Conservation (phyloP, 805 yeast species). For the Myxozyma melibiosi region DNA sequence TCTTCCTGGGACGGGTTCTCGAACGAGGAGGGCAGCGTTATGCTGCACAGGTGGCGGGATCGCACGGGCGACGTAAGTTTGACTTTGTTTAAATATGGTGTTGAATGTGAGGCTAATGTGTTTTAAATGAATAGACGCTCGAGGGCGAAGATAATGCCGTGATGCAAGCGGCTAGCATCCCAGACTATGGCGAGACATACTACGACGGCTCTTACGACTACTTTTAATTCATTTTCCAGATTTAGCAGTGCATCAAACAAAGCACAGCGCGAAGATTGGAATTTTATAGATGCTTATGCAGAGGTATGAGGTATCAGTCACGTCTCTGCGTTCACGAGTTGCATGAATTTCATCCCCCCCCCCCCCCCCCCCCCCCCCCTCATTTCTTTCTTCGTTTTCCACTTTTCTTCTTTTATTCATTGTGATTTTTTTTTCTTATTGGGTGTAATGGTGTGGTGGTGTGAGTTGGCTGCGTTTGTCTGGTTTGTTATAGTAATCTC, state of each 20-base stretch:
- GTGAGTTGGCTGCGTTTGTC: too few species aligned
- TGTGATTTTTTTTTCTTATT: neutral
- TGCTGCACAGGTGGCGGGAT: constrained; percentile 30
- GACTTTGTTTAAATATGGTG: neutral
- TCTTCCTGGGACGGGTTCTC: constrained; percentile 30
- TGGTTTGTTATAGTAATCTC: too few species aligned
- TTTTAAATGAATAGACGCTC: constrained; percentile 1
- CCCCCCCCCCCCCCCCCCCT: too few species aligned
- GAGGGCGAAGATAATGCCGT: neutral
- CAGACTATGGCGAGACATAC: constrained; percentile 17
- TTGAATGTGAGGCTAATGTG: neutral
- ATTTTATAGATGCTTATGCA: too few species aligned
- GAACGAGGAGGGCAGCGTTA: constrained; percentile 28
- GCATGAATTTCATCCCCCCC: too few species aligned
- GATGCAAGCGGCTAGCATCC: neutral
- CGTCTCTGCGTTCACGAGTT: too few species aligned
- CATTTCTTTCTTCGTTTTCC: neutral
- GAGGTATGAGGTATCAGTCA: too few species aligned
- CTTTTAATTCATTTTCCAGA: neutral
- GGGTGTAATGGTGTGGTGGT: too few species aligned
- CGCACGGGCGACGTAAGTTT: constrained; percentile 15
- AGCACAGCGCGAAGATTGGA: too few species aligned
- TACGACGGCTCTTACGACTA: constrained; percentile 14
- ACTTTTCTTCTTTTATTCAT: neutral
- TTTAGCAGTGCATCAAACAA: too few species aligned